phyloP scores from a whole-genome alignment of 2,329 filamentous ascomycete species.

The Ophiocordyceps australis region DNA sequence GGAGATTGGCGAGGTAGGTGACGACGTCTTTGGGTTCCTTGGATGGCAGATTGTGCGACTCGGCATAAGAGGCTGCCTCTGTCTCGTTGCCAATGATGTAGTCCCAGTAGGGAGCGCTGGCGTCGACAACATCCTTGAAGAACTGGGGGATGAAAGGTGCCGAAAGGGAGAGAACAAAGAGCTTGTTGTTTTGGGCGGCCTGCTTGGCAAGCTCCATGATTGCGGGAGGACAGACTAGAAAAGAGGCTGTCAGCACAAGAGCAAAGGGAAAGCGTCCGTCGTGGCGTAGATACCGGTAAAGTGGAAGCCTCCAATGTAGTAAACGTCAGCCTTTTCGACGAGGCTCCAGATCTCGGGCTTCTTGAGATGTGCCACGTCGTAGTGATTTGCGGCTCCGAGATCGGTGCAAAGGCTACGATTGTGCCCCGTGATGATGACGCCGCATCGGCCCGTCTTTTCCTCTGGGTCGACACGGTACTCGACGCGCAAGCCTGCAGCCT shows the following conservation, averaged over 20 bases:
- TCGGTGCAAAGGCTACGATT: conserved; percentile 91
- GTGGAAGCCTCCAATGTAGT: conserved; percentile 93
- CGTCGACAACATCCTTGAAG: conserved; percentile 92
- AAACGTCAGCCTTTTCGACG: conserved; percentile 73
- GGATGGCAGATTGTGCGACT: conserved; percentile 56
- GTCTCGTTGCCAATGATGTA: conserved; percentile 95
- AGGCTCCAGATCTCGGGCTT: conserved; percentile 80
- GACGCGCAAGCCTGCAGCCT: conserved; percentile 73
- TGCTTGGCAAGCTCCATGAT: conserved; percentile 83
- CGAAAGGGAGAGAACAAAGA: conserved; percentile 78
- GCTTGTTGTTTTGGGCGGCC: conserved; percentile 78
- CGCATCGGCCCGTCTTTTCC: conserved; percentile 80
- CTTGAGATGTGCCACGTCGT: conserved; percentile 88
- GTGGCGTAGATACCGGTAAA: conserved; percentile 58
- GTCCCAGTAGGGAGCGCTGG: conserved; percentile 79
- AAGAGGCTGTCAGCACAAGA: conserved; percentile 1
- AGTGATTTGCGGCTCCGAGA: conserved; percentile 90
- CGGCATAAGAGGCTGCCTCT: conserved; percentile 76
- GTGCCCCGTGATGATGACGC: conserved; percentile 91
- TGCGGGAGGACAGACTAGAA: conserved; percentile 64
- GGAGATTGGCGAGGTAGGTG: conserved; percentile 66
- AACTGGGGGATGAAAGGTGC: conserved; percentile 94
- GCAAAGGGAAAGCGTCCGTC: too few species aligned
- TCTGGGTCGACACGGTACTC: conserved; percentile 86
- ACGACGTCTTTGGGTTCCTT: conserved; percentile 74